phyloP scores from a whole-genome alignment of 805 yeast species.

The Priceomyces castillae region DNA sequence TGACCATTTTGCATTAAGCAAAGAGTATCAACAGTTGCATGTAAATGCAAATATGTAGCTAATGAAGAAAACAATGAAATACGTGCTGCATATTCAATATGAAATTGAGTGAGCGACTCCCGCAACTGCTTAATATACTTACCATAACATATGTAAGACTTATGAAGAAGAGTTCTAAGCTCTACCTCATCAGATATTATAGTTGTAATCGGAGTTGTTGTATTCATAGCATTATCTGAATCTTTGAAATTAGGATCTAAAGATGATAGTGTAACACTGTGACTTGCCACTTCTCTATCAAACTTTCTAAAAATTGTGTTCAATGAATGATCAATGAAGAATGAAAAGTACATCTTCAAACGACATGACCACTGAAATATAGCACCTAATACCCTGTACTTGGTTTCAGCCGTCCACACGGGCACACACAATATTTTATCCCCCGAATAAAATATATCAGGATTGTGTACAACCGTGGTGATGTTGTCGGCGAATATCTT shows the following conservation, averaged over 20 bases:
- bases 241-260: conserved; percentile 1
- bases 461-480: not conserved
- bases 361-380: conserved; percentile 27
- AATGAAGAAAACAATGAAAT: conserved; percentile 37
- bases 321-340: conserved; percentile 37
- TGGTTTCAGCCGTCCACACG: conserved; percentile 22
- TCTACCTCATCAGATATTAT: conserved; percentile 15
- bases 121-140: conserved; percentile 32
- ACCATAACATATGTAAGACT: conserved; percentile 35
- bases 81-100: conserved; percentile 35
- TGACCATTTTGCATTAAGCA: conserved; percentile 35
- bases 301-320: conserved; percentile 23
- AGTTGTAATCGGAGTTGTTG: not conserved
- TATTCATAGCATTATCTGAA: not conserved
- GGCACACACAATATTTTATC: conserved; percentile 16
- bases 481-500: not conserved
- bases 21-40: conserved; percentile 32
- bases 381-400: conserved; percentile 28
- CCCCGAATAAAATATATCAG: not conserved
- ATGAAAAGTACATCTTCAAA: conserved; percentile 31
- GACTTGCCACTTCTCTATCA: conserved; percentile 7
- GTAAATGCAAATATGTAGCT: conserved; percentile 32
- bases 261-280: conserved; percentile 2
- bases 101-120: conserved; percentile 26
- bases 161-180: conserved; percentile 27